Percentiles rank a stretch among this genome's conserved stretches.
These are phyloP conservation scores for Rhinocladiella similis DNA, from an alignment of 2,329 filamentous ascomycete genomes.

Conservation along the genomic window DNA sequence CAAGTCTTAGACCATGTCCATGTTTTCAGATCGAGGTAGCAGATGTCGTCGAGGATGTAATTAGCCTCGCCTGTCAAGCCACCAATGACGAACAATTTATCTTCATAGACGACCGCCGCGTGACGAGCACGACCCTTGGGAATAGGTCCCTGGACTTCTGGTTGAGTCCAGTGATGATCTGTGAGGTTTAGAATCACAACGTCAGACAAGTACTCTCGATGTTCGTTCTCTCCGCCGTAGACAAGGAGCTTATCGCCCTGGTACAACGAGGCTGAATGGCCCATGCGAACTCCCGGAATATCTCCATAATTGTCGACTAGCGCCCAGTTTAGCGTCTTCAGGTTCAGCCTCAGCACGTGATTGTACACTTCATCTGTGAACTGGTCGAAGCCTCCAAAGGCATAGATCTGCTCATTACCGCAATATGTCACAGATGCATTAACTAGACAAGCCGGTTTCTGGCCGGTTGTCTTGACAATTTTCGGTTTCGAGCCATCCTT, in stretches of 20 bases:
- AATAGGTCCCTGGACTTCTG: constrained; percentile 77
- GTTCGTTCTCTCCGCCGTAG: constrained; percentile 97
- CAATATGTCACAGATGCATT: constrained; percentile 99
- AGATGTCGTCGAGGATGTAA: constrained; percentile 91
- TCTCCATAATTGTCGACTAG: constrained; percentile 89
- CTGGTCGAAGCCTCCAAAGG: constrained; percentile 97
- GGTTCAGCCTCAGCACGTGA: constrained; percentile 86
- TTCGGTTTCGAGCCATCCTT: constrained; percentile 68
- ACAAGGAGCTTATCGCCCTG: constrained; percentile 93
- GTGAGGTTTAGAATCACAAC: constrained; percentile 94
- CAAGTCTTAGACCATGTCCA: constrained; percentile 97
- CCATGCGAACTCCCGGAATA: constrained; percentile 46
- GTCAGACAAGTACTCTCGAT: constrained; percentile 91
- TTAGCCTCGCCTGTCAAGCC: constrained; percentile 94
- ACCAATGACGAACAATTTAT: constrained; percentile 93
- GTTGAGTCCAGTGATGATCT: constrained; percentile 93
- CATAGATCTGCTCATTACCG: constrained; percentile 95
- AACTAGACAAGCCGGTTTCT: constrained; percentile 88
- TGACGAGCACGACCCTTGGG: constrained; percentile 90
- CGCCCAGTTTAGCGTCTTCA: constrained; percentile 87
- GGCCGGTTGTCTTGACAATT: constrained; percentile 74
- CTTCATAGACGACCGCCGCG: constrained; percentile 90
- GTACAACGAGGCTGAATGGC: constrained; percentile 92
- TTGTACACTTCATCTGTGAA: constrained; percentile 99
- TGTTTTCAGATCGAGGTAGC: constrained; percentile 93